phyloP scores from a whole-genome alignment of 345 rosid genomes.

The Hibiscus syriacus region DNA sequence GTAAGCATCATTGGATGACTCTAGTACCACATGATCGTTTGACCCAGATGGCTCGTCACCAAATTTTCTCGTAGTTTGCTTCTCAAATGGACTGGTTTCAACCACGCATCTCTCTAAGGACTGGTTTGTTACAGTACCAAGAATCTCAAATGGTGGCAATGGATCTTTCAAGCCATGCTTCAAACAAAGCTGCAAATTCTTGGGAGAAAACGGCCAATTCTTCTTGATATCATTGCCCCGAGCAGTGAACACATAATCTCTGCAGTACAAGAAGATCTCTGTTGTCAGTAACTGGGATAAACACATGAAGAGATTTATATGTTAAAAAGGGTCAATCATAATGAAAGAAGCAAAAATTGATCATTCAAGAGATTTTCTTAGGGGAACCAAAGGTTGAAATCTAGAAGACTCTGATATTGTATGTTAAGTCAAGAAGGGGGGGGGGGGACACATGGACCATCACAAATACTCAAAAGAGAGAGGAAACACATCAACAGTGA shows the following conservation, averaged over 20 bases:
- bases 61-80: no score
- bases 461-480: conserved; percentile 8
- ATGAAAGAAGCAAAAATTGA: background rate
- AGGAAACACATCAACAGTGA: conserved; percentile 12
- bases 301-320: background rate
- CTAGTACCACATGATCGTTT: conserved; percentile 18
- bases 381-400: background rate
- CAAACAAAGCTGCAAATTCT: no score
- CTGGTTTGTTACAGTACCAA: conserved; percentile 34
- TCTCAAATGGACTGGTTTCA: conserved; percentile 26
- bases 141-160: no score
- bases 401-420: conserved; percentile 20
- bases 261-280: conserved; percentile 29
- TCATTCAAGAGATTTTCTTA: background rate
- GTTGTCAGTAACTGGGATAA: conserved; percentile 10
- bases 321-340: no score
- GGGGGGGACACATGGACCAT: conserved; percentile 16
- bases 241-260: conserved; percentile 76
- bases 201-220: conserved; percentile 85
- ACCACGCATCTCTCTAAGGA: conserved; percentile 22
- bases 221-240: conserved; percentile 69
- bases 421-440: conserved; percentile 19
- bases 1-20: no score
- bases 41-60: conserved; percentile 22
- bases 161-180: no score